A percentile compares a stretch with the other conserved stretches of the same genome.
Conservation (phyloP, 495 filamentous ascomycete species). For the Neurospora sp. region DNA sequence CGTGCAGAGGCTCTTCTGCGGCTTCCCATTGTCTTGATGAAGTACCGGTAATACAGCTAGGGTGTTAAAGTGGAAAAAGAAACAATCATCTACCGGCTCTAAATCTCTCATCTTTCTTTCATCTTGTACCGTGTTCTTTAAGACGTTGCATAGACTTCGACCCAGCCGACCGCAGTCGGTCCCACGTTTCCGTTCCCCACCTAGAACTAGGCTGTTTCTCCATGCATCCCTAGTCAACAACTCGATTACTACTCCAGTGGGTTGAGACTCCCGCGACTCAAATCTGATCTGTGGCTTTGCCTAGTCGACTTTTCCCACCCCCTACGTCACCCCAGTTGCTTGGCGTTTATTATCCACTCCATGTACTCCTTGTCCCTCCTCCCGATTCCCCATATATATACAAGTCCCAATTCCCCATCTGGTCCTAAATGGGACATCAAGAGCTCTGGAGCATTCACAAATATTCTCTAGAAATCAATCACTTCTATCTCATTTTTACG, state of each 20-base stretch:
- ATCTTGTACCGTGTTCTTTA: neutral
- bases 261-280: slow-evolving; percentile 8
- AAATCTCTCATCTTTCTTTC: neutral
- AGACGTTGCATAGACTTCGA: neutral
- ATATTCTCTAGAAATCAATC: neutral
- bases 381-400: neutral
- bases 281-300: slow-evolving; percentile 3
- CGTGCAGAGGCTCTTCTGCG: slow-evolving; percentile 20
- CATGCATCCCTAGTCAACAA: slow-evolving; percentile 4
- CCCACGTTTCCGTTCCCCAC: slow-evolving; percentile 7
- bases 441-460: neutral
- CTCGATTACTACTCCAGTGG: neutral
- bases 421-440: neutral
- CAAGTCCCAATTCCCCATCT: neutral
- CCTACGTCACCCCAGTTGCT: slow-evolving; percentile 8
- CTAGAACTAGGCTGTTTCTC: slow-evolving; percentile 2
- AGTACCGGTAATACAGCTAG: neutral
- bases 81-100: neutral
- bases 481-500: neutral
- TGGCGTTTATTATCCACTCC: neutral
- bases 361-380: neutral
- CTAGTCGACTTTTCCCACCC: neutral
- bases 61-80: neutral
- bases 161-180: slow-evolving; percentile 4
- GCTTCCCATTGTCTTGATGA: slow-evolving; percentile 9